phyloP scores from a whole-genome alignment of 75 land plant species.

The Chamaecyparis obtusa region DNA sequence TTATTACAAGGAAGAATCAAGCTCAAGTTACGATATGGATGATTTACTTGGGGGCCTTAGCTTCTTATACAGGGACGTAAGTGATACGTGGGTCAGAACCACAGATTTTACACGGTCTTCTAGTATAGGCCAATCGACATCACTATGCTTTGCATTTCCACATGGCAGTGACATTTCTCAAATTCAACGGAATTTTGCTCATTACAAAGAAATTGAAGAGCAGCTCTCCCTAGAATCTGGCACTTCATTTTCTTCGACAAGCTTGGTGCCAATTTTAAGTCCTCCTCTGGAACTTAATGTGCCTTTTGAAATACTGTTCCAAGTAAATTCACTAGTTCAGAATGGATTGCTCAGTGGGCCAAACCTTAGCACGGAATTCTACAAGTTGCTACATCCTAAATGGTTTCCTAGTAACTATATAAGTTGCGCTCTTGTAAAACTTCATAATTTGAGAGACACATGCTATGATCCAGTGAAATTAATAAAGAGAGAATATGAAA shows the following conservation, averaged over 20 bases:
- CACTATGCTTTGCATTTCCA: constrained; percentile 57
- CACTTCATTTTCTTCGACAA: constrained; percentile 37
- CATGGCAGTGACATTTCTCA: constrained; percentile 20
- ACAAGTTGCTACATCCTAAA: constrained; percentile 36
- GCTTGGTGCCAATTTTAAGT: constrained; percentile 63
- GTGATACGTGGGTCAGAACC: constrained; percentile 66
- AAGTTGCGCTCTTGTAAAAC: constrained; percentile 20
- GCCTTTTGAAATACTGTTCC: constrained; percentile 56
- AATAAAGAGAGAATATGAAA: constrained; percentile 32
- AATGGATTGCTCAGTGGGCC: constrained; percentile 52
- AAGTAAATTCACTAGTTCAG: constrained; percentile 67
- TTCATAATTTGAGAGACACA: constrained; percentile 14
- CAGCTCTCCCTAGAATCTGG: constrained; percentile 20
- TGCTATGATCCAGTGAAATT: constrained; percentile 56
- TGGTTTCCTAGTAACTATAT: constrained; percentile 19
- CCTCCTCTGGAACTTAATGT: constrained; percentile 16
- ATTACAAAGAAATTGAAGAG: constrained; percentile 33
- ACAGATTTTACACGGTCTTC: constrained; percentile 63
- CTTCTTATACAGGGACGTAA: constrained; percentile 20
- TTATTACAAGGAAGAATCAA: constrained; percentile 22
- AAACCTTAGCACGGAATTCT: constrained; percentile 47
- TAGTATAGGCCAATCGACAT: constrained; percentile 74
- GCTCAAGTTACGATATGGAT: constrained; percentile 12
- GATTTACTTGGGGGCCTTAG: neutral
- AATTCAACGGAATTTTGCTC: constrained; percentile 31